Evolutionary conservation across 805 yeast genomes (phyloP), one percentile per base, ranked within the genome.

Genomic region (Nakazawaea ernobii): DNA sequence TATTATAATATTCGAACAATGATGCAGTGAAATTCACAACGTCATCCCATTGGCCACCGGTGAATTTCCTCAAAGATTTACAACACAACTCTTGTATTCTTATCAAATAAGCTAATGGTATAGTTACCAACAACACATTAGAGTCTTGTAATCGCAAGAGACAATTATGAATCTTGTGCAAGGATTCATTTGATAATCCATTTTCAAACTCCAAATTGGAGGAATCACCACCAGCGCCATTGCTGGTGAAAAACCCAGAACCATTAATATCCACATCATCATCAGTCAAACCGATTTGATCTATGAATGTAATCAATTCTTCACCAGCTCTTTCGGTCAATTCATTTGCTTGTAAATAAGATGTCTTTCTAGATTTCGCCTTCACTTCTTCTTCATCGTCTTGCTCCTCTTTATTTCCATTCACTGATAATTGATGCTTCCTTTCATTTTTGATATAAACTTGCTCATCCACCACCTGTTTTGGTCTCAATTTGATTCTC

Each of bases 71-170:
- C 11, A 74, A 45, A 0, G 68, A 55, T 20, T 53, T 56, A 36
- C 55, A 47, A 43, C 70, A 57, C 10, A 70, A 47, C 3, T 52
- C 56, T 47, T 72, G 58, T 7, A 72, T 55, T 38, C 73, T 54
- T 1, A 59, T 53, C 27, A 73, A 51, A 27, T 53, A 46, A 13
- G 61, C 62, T 11, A 61, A 46, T 2, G 63, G 56, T 3, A 61
- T 15, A 0, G 43, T 43, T 8, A 49, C 32, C 1, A 56, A 32
- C 6, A 52, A 38, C 4, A 42, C 9, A 0, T 58, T 52, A 2
- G 51, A 6, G 50, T 43, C 26, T 62, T 49, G 48, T 43, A 59
- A 38, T 35, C 59, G 57, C 2, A 41, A 28, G 28, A 69, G 43
- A 26, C 40, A 43, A 2, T 43, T 49, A 26, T 63, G 62, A 13